Percentiles rank a stretch among this genome's conserved stretches.
phyloP scores from a whole-genome alignment of 2,329 filamentous ascomycete species.

The Pseudogymnoascus sp. region DNA sequence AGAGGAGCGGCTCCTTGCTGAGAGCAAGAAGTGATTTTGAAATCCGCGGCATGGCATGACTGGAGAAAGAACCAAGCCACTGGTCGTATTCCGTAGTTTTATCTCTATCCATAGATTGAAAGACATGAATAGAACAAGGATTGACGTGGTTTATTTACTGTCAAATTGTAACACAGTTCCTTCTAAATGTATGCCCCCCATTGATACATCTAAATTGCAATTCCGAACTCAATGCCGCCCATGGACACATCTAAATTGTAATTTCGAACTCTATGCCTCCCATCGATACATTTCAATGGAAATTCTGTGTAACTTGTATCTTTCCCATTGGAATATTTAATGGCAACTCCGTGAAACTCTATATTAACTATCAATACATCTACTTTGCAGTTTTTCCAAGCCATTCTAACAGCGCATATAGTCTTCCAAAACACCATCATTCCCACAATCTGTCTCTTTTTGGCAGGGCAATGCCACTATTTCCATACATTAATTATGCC shows the following conservation, averaged over 20 bases:
- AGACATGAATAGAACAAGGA: not conserved
- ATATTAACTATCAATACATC: not conserved
- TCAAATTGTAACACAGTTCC: not conserved
- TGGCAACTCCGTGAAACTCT: not conserved
- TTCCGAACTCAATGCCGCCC: too few species aligned
- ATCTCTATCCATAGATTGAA: not conserved
- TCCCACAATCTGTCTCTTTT: not conserved
- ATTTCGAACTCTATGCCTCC: too few species aligned
- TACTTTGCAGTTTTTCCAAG: not conserved
- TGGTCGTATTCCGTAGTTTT: not conserved
- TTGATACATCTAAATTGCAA: not conserved
- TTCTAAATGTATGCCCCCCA: not conserved
- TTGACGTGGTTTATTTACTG: not conserved
- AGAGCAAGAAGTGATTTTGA: not conserved
- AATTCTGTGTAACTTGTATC: not conserved
- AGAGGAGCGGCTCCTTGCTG: conserved; percentile 12
- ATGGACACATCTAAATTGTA: too few species aligned
- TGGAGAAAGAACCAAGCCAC: not conserved
- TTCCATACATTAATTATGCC: not conserved
- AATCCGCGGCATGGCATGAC: not conserved
- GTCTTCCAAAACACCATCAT: not conserved
- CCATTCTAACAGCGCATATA: not conserved
- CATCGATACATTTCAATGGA: too few species aligned
- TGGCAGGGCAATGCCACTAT: not conserved
- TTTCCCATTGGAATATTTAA: not conserved